Conservation (phyloP, 805 yeast species). For the Pichia rugopelliculosa region DNA sequence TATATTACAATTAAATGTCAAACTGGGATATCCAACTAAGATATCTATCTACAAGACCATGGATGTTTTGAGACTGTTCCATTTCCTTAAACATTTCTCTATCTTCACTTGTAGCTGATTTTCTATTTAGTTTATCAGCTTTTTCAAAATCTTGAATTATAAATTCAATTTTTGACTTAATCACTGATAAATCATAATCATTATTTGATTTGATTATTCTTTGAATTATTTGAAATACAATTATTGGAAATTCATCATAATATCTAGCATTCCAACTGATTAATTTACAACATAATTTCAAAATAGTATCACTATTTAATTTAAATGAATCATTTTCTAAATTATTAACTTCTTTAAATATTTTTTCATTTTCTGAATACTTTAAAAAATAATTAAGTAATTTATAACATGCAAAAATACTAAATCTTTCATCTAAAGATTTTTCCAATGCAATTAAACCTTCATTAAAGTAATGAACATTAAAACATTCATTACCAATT, state of each 20-base stretch:
- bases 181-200: constrained; percentile 29
- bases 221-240: constrained; percentile 35
- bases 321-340: background rate
- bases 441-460: constrained; percentile 49
- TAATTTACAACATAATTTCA: constrained; percentile 39
- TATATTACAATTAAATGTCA: constrained; percentile 3
- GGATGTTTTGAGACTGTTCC: constrained; percentile 13
- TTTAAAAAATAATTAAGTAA: constrained; percentile 39
- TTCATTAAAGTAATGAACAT: constrained; percentile 41
- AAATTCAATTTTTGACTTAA: constrained; percentile 33
- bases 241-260: constrained; percentile 47
- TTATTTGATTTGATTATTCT: constrained; percentile 31
- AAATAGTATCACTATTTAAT: constrained; percentile 30
- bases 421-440: constrained; percentile 50
- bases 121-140: background rate
- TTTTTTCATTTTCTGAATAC: constrained; percentile 15
- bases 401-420: constrained; percentile 47
- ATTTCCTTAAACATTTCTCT: constrained; percentile 5
- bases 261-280: constrained; percentile 60
- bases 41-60: constrained; percentile 21
- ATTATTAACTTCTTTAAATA: constrained; percentile 10
- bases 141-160: constrained; percentile 15
- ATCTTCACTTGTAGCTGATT: constrained; percentile 13
- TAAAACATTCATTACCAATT: constrained; percentile 48
- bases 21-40: constrained; percentile 28